Evolutionary conservation across 2,329 filamentous ascomycete genomes (phyloP), one percentile per base, ranked within the genome.

Genomic region (Paracorniculantispora psalliotae): DNA sequence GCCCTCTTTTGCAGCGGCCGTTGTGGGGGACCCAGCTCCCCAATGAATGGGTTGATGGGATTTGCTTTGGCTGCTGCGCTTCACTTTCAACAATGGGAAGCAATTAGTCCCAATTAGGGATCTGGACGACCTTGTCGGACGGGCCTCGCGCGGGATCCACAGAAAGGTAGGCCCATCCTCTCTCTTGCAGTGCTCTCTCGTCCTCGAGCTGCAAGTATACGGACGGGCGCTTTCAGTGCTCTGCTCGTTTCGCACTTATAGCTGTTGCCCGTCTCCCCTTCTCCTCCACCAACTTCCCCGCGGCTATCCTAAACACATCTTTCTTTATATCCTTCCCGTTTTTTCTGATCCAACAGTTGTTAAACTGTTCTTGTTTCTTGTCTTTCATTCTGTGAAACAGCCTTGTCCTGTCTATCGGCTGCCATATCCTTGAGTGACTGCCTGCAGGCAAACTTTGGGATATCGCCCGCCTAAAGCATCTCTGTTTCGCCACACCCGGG

Each of bases 381-480:
- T 48, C 53, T 56, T 56, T 56, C 28, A 48, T 39, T 5, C 46
- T 43, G 54, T 57, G 54, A 57, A 57, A 57, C 54, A 15, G 23
- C 23, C 17, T 49, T 57, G 54, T 49, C 15, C 25, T 19, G 17
- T 25, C n/a, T n/a, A 50, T 57, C 54, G 54, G 41, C 54, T 43
- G 54, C 54, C 35, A 57, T 43, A 41, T 41, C 54, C 46, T 43
- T 57, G 54, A 49, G 25, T 46, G 46, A 57, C 46, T 47, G 30
- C 23, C 25, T 41, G 4, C 44, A 43, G 43, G 54, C 54, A 57
- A 57, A 50, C 44, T 57, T 55, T 48, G 30, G 35, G 25, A 41
- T 25, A 23, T n/a, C 19, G n/a, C 9, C 44, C 46, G 46, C 44
- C 46, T 30, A 50, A 49, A 23, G 25, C 33, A n/a, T 46, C 43